These are phyloP conservation scores for Neofusicoccum kwambonambiense DNA, from an alignment of 2,329 filamentous ascomycete species.

Conservation along the genomic window DNA sequence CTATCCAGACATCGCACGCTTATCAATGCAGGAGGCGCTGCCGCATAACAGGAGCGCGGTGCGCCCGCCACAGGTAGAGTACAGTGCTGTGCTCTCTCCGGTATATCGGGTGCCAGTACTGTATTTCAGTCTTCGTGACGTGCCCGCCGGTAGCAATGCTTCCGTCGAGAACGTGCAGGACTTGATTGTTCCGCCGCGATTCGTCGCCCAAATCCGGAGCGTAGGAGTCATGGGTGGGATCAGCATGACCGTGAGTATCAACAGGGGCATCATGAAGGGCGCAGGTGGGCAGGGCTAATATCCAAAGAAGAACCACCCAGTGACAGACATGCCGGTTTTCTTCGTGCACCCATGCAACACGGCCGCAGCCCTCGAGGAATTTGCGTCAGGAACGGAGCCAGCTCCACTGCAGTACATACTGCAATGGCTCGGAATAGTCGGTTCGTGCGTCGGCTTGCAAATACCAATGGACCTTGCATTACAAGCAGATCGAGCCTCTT, in stretches of 20 bases:
- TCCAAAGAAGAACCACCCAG: constrained; percentile 69
- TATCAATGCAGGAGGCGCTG: constrained; percentile 24
- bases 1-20: background rate
- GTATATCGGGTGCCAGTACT: constrained; percentile 47
- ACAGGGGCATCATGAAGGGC: background rate
- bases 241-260: constrained; percentile 33
- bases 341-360: constrained; percentile 94
- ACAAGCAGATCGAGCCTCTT: constrained; percentile 11
- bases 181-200: constrained; percentile 35
- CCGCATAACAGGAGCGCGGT: background rate
- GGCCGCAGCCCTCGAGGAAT: constrained; percentile 71
- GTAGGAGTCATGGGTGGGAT: constrained; percentile 42
- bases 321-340: constrained; percentile 74
- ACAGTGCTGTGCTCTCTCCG: constrained; percentile 45
- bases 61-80: constrained; percentile 23
- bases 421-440: constrained; percentile 86
- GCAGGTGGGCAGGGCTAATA: background rate
- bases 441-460: constrained; percentile 74
- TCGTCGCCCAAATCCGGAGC: constrained; percentile 31
- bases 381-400: constrained; percentile 34
- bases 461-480: constrained; percentile 51
- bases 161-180: constrained; percentile 36
- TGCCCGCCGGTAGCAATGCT: constrained; percentile 13
- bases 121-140: constrained; percentile 35
- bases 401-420: constrained; percentile 69